Base-by-base conservation (phyloP, 148 eudicot genomes). In the Silene latifolia region DNA sequence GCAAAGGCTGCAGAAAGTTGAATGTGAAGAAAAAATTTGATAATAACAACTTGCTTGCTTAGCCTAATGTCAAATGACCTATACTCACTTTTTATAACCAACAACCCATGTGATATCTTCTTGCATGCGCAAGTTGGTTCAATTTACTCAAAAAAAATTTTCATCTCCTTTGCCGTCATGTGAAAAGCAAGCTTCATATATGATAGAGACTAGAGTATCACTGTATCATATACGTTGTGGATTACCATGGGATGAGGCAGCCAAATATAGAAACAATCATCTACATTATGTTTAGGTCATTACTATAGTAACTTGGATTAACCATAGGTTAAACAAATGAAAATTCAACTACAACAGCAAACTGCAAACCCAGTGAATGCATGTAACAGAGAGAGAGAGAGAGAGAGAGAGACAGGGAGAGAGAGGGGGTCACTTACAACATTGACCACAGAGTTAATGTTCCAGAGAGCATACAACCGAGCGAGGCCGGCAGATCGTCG, bases 401-500 rank as follows among this genome's bases (percentile, higher is more conserved):
- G 60, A 27, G 29, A 27, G 29, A 27, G 29, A 27, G 29, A 27
- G 29, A 27, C 1, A 27, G 29, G 3, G 29, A 27, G 29, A 23
- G 47, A 5, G 42, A 3, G 42, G 42, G 42, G 42, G 77, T 11
- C 20, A 88, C 98, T 88, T 85, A 94, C 98, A 72, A 94, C 93
- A 82, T 94, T 94, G 76, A 90, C 86, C 80, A 95, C 67, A 60
- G 97, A 95, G 58, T 90, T 92, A 61, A 95, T 75, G 79, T 92
- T 95, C 99, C 99, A 92, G 81, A 95, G 73, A 71, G 99, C 99
- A 85, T 92, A 95, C 75, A 89, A 78, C 15, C 99, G 98, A 56
- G 99, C 94, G 74, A 95, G 92, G 59, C 99, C 97, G 19, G 98
- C 91, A 76, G 99, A 90, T 63, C 98, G 97, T 77, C 95, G 89